A percentile compares a stretch with the other conserved stretches of the same genome.
phyloP scores from a whole-genome alignment of 257 asterid genomes.

The Nicotiana benthamiana region DNA sequence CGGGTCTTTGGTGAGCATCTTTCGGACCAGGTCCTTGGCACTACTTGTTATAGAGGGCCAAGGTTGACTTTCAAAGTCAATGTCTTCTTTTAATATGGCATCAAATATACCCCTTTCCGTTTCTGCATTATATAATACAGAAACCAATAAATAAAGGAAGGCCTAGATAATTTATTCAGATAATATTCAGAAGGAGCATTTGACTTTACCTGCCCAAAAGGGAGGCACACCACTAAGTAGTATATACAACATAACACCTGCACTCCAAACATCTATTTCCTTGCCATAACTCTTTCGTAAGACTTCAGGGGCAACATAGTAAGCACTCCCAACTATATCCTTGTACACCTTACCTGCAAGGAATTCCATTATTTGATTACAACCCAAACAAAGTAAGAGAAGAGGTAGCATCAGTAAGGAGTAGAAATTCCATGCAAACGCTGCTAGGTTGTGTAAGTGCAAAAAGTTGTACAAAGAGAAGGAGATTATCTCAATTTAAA shows the following conservation, averaged over 20 bases:
- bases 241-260: conserved; percentile 76
- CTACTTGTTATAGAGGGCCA: conserved; percentile 63
- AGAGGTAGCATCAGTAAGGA: not conserved
- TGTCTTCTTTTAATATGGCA: conserved; percentile 44
- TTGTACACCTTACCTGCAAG: conserved; percentile 55
- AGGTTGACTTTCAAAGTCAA: conserved; percentile 60
- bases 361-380: not conserved
- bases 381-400: not conserved
- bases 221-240: conserved; percentile 82
- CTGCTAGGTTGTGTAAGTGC: not conserved
- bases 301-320: conserved; percentile 82
- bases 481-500: not conserved
- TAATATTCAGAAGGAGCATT: not conserved
- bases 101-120: conserved; percentile 66
- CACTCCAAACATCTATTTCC: conserved; percentile 82
- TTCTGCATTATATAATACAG: conserved; percentile 29
- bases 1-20: conserved; percentile 61
- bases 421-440: not conserved
- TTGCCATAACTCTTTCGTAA: conserved; percentile 61
- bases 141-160: not conserved
- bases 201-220: conserved; percentile 66
- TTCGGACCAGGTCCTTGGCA: conserved; percentile 64
- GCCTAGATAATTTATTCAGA: not conserved
- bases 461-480: not conserved
- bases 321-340: conserved; percentile 81